Base-by-base conservation (phyloP, 177 flowering plant species). In the Vitis hybrid region DNA sequence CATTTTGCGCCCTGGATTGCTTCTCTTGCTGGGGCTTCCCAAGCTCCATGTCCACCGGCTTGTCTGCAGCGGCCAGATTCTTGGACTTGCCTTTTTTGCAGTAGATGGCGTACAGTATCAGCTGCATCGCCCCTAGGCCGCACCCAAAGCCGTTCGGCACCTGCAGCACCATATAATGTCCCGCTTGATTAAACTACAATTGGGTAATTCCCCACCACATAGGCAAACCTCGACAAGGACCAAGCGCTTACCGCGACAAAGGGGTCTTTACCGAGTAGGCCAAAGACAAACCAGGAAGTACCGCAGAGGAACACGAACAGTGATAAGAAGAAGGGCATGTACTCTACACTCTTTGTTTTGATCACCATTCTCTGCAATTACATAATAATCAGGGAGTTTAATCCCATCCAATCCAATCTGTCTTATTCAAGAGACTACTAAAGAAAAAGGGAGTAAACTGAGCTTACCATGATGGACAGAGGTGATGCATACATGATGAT, bases 401-500 rank as follows among this genome's bases (percentile, higher is more conserved):
- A 29, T 29, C 31, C 31, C 31, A 29, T 29, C 31, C 31, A 29
- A 29, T 29, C 31, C 31, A 29, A 3, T 29, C 31, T 29, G 31
- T 29, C 31, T 29, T 29, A 29, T 29, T 29, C 31, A 29, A 3
- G 31, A 29, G 31, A 29, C 31, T 29, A 29, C 31, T 29, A 29
- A 29, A 29, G 31, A 29, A 29, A 29, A 29, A 29, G 31, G 31
- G 31, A 29, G 31, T 29, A 29, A 29, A 29, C 31, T 29, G 31
- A 29, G 31, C 84, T 83, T 83, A 94, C 98, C 93, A 94, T 85
- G 82, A 92, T 74, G 1, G 97, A 83, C 0, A 94, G 84, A 6
- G 97, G 99, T 0, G 99, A 87, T 62, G 81, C 97, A 70, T 92
- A 92, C 98, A 94, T 94, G 79, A 86, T 72, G 64, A 92, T 87